Evolutionary conservation across 1,284 basidiomycete genomes (phyloP), one percentile per base, ranked within the genome.

Genomic region (Rhizoctonia solani): DNA sequence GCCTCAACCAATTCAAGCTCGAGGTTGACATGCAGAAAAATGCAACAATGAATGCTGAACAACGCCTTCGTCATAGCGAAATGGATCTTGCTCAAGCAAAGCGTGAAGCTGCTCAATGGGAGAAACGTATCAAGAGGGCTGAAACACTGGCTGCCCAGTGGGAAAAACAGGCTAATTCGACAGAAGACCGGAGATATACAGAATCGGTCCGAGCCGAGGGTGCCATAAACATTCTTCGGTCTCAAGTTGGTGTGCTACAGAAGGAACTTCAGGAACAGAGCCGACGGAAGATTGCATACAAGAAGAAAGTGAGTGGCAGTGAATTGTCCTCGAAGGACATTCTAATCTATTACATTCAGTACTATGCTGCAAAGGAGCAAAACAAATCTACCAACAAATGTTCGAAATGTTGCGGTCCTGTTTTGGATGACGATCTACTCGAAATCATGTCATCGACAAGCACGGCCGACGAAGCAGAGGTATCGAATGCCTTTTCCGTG

Each of bases 391-490:
- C 6, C 14, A 39, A 6, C 27, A 30, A 50, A 39, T 25, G n/a
- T 37, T 46, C 21, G n/a, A 34, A 29, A 21, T 37, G 46, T 32
- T 58, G 27, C 29, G 30, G 42, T 47, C 21, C 58, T 19, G 25
- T 16, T 19, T 61, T 46, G 4, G 53, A 54, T 23, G 58, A 61
- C 13, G 58, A 61, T 34, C 37, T 46, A 2, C 58, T 61, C 30
- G 58, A 61, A 30, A 50, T 61, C n/a, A 11, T 50, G 9, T 49
- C 44, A 14, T 5, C 44, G 8, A 61, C 58, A 3, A 61, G 58
- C 58, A 61, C 58, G n/a, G 58, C 46, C n/a, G 58, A 61, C 21
- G 58, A 61, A 39, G 58, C 58, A 23, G 58, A 61, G 32, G 39
- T 61, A 19, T 61, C 58, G 8, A 25, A 19, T 29, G 58, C 58